A percentile compares a stretch with the other conserved stretches of the same genome.
Evolutionary conservation across 2,329 filamentous ascomycete genomes (phyloP).

Genomic region (Curvularia eragrostidis): DNA sequence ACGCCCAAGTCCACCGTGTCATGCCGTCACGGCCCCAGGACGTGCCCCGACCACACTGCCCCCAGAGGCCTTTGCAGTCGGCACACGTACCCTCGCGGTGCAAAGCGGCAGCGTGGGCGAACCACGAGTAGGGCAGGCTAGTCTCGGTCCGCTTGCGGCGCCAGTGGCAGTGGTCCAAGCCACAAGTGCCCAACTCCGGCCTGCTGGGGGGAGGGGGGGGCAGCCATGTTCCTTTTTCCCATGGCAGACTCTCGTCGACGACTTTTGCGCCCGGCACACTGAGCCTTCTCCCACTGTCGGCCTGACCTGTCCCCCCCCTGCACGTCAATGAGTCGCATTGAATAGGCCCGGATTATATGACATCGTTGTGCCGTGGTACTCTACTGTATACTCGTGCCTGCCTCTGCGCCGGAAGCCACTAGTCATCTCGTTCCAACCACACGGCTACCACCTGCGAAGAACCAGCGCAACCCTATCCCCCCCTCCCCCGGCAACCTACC

Average conservation of each 20-base stretch:
- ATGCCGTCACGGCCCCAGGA: constrained; percentile 19
- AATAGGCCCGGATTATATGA: constrained; percentile 19
- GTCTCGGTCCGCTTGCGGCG: constrained; percentile 24
- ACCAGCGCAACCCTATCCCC: neutral
- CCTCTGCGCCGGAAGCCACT: constrained; percentile 6
- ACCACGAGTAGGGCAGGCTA: constrained; percentile 51
- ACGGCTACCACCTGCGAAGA: constrained; percentile 6
- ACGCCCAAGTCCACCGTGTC: constrained; percentile 13
- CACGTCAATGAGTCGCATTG: constrained; percentile 26
- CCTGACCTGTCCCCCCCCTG: constrained; percentile 20
- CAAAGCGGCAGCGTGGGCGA: constrained; percentile 1
- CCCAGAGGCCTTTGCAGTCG: constrained; percentile 1
- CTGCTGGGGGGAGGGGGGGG: constrained; percentile 3
- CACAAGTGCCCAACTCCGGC: constrained; percentile 20
- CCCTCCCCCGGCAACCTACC: neutral
- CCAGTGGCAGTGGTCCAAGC: constrained; percentile 25
- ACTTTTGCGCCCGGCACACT: constrained; percentile 1
- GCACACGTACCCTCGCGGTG: neutral
- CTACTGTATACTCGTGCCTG: constrained; percentile 13
- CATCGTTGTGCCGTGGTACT: constrained; percentile 21
- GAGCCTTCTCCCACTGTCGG: constrained; percentile 11
- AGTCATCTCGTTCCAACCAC: constrained; percentile 2
- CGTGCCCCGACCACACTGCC: neutral
- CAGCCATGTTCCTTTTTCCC: constrained; percentile 8
- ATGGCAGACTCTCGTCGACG: constrained; percentile 4